These are phyloP conservation scores for Kuraishia capsulata DNA, from an alignment of 805 yeast genomes.

Conservation along the genomic window DNA sequence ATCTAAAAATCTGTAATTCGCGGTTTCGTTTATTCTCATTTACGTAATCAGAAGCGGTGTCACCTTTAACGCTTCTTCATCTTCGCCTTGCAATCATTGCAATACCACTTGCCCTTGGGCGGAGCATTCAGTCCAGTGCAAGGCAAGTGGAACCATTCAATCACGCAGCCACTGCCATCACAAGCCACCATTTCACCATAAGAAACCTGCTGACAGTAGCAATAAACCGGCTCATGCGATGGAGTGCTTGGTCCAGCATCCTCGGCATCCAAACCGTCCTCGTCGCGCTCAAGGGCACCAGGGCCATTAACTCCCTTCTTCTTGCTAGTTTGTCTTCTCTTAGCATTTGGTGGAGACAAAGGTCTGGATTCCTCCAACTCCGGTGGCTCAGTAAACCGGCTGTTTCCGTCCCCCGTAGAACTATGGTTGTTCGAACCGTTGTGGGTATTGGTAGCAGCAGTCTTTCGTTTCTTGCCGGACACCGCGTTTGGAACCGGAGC, in stretches of 20 bases:
- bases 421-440: no score
- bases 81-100: constrained; percentile 47
- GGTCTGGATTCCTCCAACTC: not conserved
- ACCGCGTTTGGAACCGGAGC: not conserved
- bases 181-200: constrained; percentile 99
- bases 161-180: constrained; percentile 85
- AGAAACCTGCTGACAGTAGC: constrained; percentile 94
- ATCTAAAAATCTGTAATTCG: no score
- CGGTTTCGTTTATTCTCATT: no score
- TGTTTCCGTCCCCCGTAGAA: no score
- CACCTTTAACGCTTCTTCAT: constrained; percentile 1
- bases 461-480: constrained; percentile 1
- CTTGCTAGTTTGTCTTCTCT: constrained; percentile 2
- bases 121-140: constrained; percentile 82
- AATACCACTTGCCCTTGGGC: constrained; percentile 82
- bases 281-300: not conserved
- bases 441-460: constrained; percentile 1
- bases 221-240: constrained; percentile 72
- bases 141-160: constrained; percentile 95
- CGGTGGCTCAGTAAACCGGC: not conserved
- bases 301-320: not conserved
- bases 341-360: not conserved
- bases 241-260: constrained; percentile 11
- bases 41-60: no score
- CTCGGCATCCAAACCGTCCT: not conserved